Evolutionary conservation across 2,329 filamentous ascomycete genomes (phyloP).

Genomic region (Verticillium tricorpus): DNA sequence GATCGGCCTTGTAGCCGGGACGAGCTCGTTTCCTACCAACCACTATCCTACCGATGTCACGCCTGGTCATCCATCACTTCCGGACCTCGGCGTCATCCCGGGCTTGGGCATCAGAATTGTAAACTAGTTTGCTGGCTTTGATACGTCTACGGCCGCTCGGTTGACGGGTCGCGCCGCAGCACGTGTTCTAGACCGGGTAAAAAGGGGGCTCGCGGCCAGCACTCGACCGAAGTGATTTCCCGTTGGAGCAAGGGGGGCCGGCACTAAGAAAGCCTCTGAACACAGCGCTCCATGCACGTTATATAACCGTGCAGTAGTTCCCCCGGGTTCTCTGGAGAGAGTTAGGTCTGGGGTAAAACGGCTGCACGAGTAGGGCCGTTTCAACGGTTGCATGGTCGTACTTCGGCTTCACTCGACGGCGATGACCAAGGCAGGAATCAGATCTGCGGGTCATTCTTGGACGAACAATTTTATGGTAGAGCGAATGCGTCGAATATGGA

Average conservation of each 20-base stretch:
- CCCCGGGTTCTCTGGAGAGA: not conserved
- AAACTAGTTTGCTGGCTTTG: not conserved
- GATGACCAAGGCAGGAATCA: not conserved
- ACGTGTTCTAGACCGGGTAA: not conserved
- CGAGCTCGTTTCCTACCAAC: not conserved
- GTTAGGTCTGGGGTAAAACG: not conserved
- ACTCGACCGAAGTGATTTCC: not conserved
- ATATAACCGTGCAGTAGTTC: not conserved
- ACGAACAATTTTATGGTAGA: not conserved
- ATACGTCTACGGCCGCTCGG: not conserved
- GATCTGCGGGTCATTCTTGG: not conserved
- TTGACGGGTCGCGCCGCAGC: not conserved
- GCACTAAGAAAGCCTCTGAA: not conserved
- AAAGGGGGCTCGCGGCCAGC: not conserved
- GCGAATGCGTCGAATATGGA: not conserved
- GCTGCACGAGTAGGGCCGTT: slow-evolving; percentile 3
- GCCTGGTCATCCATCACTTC: not conserved
- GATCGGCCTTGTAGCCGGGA: not conserved
- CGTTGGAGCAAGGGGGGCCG: not conserved
- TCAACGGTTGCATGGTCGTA: not conserved
- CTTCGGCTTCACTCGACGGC: slow-evolving; percentile 1
- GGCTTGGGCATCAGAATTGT: not conserved
- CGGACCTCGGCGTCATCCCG: not conserved
- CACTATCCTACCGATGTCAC: not conserved
- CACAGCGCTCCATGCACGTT: not conserved